phyloP scores from a whole-genome alignment of 2,329 filamentous ascomycete genomes.

The Epichloe typhina region DNA sequence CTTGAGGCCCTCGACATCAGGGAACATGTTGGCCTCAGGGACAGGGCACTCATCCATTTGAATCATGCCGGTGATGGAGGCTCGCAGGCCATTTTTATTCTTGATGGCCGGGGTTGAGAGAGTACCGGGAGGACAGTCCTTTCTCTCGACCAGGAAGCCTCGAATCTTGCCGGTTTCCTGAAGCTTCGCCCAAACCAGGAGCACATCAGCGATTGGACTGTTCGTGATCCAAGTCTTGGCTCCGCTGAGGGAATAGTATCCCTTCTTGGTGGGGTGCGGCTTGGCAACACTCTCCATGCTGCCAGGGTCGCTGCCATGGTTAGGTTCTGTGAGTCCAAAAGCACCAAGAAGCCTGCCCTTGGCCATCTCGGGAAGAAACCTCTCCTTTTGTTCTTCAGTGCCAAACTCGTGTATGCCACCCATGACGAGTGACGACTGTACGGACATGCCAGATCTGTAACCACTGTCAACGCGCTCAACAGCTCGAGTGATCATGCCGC shows the following conservation, averaged over 20 bases:
- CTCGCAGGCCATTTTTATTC: constrained; percentile 87
- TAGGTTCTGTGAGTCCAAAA: constrained; percentile 84
- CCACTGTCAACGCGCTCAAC: constrained; percentile 86
- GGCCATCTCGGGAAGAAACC: constrained; percentile 66
- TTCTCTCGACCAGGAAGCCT: constrained; percentile 80
- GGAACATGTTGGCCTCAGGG: constrained; percentile 85
- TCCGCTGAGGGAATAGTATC: constrained; percentile 66
- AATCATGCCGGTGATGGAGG: constrained; percentile 95
- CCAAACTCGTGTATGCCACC: constrained; percentile 83
- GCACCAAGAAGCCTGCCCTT: constrained; percentile 72
- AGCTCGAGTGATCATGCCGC: constrained; percentile 79
- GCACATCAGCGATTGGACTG: constrained; percentile 73
- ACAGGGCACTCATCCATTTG: constrained; percentile 86
- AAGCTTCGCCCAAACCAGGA: constrained; percentile 87
- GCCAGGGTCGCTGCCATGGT: constrained; percentile 83
- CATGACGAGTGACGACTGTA: constrained; percentile 89
- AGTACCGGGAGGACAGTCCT: constrained; percentile 73
- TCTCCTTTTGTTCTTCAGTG: constrained; percentile 75
- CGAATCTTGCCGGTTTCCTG: constrained; percentile 86
- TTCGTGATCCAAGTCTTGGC: constrained; percentile 96
- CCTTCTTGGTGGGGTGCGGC: constrained; percentile 71
- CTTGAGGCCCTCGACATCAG: constrained; percentile 69
- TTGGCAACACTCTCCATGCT: constrained; percentile 84
- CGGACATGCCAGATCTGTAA: constrained; percentile 85
- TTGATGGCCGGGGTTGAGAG: constrained; percentile 86